A percentile compares a stretch with the other conserved stretches of the same genome.
Evolutionary conservation across 306 rosid species (phyloP).

Genomic region (Begonia fuchsioides): DNA sequence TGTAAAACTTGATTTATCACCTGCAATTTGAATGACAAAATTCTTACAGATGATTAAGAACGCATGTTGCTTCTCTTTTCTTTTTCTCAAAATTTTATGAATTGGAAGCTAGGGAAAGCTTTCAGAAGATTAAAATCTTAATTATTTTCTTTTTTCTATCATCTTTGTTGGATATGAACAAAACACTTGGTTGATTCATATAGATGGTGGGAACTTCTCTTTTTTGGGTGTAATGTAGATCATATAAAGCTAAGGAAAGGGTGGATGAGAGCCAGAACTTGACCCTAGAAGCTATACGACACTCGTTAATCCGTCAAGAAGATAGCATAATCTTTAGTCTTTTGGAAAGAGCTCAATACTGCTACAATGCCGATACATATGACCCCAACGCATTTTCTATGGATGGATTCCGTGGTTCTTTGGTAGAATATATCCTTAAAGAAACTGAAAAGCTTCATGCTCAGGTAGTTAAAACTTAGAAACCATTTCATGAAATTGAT

Average conservation of each 20-base stretch:
- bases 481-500: neutral
- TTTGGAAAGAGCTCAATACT: constrained; percentile 50
- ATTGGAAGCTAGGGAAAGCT: too few relatives aligned
- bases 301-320: constrained; percentile 41
- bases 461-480: constrained; percentile 19
- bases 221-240: neutral
- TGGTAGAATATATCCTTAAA: constrained; percentile 47
- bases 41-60: too few relatives aligned
- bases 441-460: constrained; percentile 61
- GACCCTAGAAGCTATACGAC: constrained; percentile 37
- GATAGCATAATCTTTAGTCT: constrained; percentile 55
- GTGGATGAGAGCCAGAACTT: constrained; percentile 41
- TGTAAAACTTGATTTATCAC: too few relatives aligned
- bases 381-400: constrained; percentile 28
- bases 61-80: too few relatives aligned
- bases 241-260: constrained; percentile 19
- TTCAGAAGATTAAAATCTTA: too few relatives aligned
- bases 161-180: too few relatives aligned
- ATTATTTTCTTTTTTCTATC: too few relatives aligned
- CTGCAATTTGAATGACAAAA: too few relatives aligned
- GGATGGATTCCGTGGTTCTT: constrained; percentile 44
- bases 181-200: too few relatives aligned
- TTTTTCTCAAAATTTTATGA: too few relatives aligned
- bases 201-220: too few relatives aligned
- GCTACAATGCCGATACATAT: constrained; percentile 35